phyloP scores from a whole-genome alignment of 768 basidiomycete species.

The Arthromyces matolae region DNA sequence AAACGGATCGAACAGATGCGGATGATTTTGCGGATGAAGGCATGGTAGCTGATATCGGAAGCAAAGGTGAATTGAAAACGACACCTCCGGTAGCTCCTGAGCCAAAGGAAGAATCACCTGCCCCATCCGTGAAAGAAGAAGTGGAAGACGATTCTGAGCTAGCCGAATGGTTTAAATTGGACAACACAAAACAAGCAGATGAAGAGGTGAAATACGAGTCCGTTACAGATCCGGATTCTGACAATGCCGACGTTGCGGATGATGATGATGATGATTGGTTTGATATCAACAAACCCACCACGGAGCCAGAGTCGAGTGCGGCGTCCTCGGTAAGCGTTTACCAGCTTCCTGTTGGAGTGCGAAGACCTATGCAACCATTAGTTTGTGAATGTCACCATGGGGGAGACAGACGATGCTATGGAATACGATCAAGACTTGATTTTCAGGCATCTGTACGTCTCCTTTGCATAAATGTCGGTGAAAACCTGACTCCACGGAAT shows the following conservation, averaged over 20 bases:
- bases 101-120: neutral
- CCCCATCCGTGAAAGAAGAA: slow-evolving; percentile 13
- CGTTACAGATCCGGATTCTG: slow-evolving; percentile 66
- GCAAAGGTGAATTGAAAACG: slow-evolving; percentile 1
- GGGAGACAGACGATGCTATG: slow-evolving; percentile 61
- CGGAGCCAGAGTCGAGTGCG: slow-evolving; percentile 1
- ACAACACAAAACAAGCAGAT: slow-evolving; percentile 23
- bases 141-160: slow-evolving; percentile 42
- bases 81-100: neutral
- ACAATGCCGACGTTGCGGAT: slow-evolving; percentile 55
- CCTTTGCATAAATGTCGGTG: too few species aligned
- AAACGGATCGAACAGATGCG: slow-evolving; percentile 40
- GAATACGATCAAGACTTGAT: slow-evolving; percentile 78
- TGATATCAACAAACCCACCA: slow-evolving; percentile 24
- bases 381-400: slow-evolving; percentile 55
- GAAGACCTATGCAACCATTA: neutral
- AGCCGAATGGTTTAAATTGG: slow-evolving; percentile 61
- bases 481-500: too few species aligned
- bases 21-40: slow-evolving; percentile 52
- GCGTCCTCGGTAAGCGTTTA: slow-evolving; percentile 10
- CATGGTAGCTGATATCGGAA: slow-evolving; percentile 17
- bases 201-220: slow-evolving; percentile 38
- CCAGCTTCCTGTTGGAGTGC: neutral
- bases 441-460: slow-evolving; percentile 78
- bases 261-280: slow-evolving; percentile 39